Evolutionary conservation across 2,329 filamentous ascomycete genomes (phyloP).

Genomic region (Aspergillus niger): DNA sequence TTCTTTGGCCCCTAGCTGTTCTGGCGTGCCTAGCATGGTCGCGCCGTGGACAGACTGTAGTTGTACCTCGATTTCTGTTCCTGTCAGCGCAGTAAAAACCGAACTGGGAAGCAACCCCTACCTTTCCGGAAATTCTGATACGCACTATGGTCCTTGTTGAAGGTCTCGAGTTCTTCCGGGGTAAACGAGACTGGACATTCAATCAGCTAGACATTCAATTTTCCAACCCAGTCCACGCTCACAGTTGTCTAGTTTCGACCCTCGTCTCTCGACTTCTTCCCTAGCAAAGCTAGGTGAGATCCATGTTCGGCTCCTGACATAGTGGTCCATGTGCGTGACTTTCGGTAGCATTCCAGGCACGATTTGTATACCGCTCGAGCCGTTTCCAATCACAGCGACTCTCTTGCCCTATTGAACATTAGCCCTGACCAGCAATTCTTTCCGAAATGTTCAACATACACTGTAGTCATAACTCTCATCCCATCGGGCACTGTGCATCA

Average conservation of each 20-base stretch:
- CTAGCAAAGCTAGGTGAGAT: conserved; percentile 33
- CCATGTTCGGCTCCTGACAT: conserved; percentile 37
- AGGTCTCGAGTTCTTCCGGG: conserved; percentile 33
- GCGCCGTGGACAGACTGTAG: conserved; percentile 36
- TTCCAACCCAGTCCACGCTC: background rate
- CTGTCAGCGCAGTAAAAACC: background rate
- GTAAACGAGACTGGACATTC: conserved; percentile 31
- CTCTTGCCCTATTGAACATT: conserved; percentile 30
- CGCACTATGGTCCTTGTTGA: conserved; percentile 33
- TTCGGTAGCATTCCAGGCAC: conserved; percentile 45
- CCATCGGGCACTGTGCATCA: conserved; percentile 51
- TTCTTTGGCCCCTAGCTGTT: conserved; percentile 27
- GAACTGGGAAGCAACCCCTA: conserved; percentile 8
- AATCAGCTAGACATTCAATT: background rate
- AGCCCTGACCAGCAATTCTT: background rate
- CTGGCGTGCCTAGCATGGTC: conserved; percentile 31
- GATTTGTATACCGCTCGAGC: conserved; percentile 46
- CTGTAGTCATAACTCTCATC: conserved; percentile 39
- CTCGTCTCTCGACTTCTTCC: conserved; percentile 31
- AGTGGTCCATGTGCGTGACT: conserved; percentile 40
- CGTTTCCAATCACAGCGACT: conserved; percentile 42
- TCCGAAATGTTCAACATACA: conserved; percentile 17
- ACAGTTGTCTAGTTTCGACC: conserved; percentile 33
- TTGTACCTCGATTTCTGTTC: conserved; percentile 34
- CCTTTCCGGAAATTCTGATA: conserved; percentile 41